Conservation (phyloP, 2,329 filamentous ascomycete genomes). For the Colletotrichum sp. region DNA sequence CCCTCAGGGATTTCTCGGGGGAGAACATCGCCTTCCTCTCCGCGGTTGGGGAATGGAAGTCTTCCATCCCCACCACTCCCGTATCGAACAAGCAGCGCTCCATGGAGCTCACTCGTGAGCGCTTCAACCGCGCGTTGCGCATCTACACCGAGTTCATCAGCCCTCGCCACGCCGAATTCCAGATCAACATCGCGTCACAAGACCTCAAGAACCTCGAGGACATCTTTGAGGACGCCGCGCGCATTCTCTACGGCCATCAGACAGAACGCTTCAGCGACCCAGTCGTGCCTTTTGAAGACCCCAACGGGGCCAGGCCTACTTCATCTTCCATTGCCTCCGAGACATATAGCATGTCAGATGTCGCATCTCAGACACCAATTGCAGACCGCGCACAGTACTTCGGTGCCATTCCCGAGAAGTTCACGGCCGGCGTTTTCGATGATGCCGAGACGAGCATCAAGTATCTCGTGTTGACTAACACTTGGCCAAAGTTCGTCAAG, state of each 20-base stretch:
- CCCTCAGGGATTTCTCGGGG: slow-evolving; percentile 69
- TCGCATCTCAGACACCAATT: not conserved
- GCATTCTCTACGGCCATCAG: slow-evolving; percentile 46
- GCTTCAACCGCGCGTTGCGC: slow-evolving; percentile 62
- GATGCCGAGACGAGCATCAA: slow-evolving; percentile 59
- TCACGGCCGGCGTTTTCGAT: slow-evolving; percentile 56
- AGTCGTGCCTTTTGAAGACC: slow-evolving; percentile 46
- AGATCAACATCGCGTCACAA: slow-evolving; percentile 67
- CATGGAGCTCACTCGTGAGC: slow-evolving; percentile 45
- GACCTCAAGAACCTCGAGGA: slow-evolving; percentile 58
- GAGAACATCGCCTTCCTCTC: slow-evolving; percentile 74
- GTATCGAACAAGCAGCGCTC: slow-evolving; percentile 17
- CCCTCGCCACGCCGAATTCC: slow-evolving; percentile 66
- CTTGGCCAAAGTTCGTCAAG: slow-evolving; percentile 33
- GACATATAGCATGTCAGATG: not conserved
- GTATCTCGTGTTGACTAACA: slow-evolving; percentile 47
- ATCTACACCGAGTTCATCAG: slow-evolving; percentile 69
- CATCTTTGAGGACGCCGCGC: slow-evolving; percentile 61
- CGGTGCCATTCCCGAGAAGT: slow-evolving; percentile 41
- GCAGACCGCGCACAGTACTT: slow-evolving; percentile 7
- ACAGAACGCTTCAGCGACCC: slow-evolving; percentile 38
- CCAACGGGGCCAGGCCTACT: not conserved
- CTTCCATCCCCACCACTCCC: slow-evolving; percentile 28
- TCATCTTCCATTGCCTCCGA: not conserved
- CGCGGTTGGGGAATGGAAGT: slow-evolving; percentile 61